Conservation (phyloP, 2,329 filamentous ascomycete species). For the Diplocarpon mali region DNA sequence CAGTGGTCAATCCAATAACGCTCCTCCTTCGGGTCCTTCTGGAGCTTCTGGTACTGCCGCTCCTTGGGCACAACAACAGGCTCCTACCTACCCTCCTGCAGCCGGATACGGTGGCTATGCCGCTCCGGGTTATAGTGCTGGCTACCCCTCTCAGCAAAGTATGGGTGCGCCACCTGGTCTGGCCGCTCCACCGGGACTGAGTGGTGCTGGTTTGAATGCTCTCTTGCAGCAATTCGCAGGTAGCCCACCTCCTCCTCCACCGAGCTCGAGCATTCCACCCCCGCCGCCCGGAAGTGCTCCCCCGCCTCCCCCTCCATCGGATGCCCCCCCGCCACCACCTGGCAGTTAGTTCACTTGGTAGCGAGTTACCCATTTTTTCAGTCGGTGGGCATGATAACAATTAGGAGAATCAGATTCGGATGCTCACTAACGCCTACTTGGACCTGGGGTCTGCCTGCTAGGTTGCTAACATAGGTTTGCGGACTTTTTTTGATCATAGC, state of each 20-base stretch:
- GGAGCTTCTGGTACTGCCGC: conserved; percentile 31
- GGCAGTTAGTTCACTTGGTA: conserved; percentile 5
- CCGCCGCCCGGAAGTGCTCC: conserved; percentile 45
- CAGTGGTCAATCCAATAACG: conserved; percentile 35
- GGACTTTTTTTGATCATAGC: neutral
- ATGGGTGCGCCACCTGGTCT: conserved; percentile 35
- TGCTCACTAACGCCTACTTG: neutral
- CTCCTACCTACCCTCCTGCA: conserved; percentile 31
- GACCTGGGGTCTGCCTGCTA: neutral
- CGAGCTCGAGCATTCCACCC: conserved; percentile 33
- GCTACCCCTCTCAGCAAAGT: conserved; percentile 31
- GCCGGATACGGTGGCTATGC: conserved; percentile 47
- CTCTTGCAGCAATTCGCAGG: conserved; percentile 54
- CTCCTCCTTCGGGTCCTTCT: conserved; percentile 41
- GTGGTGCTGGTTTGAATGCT: conserved; percentile 47
- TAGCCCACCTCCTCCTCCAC: conserved; percentile 39
- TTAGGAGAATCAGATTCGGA: too few relatives aligned
- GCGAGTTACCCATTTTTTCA: neutral
- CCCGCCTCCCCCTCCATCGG: conserved; percentile 47
- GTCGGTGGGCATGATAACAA: too few relatives aligned
- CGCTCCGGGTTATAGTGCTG: conserved; percentile 31
- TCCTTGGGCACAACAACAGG: conserved; percentile 32
- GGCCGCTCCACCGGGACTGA: conserved; percentile 35
- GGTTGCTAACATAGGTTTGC: conserved; percentile 9
- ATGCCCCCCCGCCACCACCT: conserved; percentile 18